Percentiles rank a stretch among this genome's conserved stretches.
Conservation (phyloP, 805 yeast species). For the Nakazawaea ernobii region DNA sequence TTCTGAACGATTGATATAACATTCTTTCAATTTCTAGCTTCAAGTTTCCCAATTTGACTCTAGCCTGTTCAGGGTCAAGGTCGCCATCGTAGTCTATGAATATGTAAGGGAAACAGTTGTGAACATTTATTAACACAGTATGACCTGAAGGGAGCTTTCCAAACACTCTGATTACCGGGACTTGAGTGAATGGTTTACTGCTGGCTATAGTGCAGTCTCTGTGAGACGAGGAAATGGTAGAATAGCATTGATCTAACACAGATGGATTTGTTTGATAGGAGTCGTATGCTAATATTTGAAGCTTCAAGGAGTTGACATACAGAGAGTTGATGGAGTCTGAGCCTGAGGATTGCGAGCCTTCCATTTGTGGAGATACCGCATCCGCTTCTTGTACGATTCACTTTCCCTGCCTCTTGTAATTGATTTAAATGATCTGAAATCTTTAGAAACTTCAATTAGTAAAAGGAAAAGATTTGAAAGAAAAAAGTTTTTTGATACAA, state of each 20-base stretch:
- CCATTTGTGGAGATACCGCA: not conserved
- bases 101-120: constrained; percentile 79
- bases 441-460: not conserved
- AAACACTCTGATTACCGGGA: constrained; percentile 74
- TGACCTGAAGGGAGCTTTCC: constrained; percentile 64
- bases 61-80: constrained; percentile 14
- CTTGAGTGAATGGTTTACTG: constrained; percentile 31
- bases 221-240: constrained; percentile 24
- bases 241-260: constrained; percentile 39
- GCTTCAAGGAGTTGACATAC: constrained; percentile 19
- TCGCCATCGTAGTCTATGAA: constrained; percentile 56
- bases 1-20: constrained; percentile 32
- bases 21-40: constrained; percentile 38
- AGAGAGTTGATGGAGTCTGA: not conserved
- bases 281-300: constrained; percentile 63
- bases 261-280: constrained; percentile 57
- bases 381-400: not conserved
- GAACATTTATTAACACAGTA: constrained; percentile 64
- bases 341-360: not conserved
- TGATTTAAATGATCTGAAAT: not conserved
- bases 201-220: constrained; percentile 15
- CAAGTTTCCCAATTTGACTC: constrained; percentile 31
- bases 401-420: too few species aligned
- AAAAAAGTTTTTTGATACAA: not conserved
- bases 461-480: not conserved